Evolutionary conservation across 805 yeast species (phyloP).

Genomic region (Nakazawaea siamensis): DNA sequence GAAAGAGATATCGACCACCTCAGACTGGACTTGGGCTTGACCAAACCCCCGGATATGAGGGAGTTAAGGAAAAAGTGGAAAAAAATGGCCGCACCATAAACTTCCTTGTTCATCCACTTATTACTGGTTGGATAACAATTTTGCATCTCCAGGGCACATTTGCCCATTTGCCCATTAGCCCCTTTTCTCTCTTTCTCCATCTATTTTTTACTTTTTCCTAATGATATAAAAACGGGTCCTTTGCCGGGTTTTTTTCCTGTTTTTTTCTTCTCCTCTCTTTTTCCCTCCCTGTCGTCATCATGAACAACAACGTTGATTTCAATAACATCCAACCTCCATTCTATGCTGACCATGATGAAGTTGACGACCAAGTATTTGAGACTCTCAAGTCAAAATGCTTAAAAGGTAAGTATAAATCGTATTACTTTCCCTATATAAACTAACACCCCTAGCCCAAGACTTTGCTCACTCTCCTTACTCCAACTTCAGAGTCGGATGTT

Average conservation of each 20-base stretch:
- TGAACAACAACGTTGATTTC: not conserved
- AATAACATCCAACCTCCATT: conserved; percentile 9
- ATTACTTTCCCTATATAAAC: not conserved
- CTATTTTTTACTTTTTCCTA: too few species aligned
- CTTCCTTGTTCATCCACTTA: too few species aligned
- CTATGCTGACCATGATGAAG: conserved; percentile 9
- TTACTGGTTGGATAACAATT: too few species aligned
- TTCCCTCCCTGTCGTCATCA: too few species aligned
- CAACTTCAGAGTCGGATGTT: conserved; percentile 79
- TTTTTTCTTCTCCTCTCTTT: too few species aligned
- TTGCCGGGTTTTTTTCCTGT: too few species aligned
- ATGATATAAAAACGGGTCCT: too few species aligned
- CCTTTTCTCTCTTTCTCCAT: too few species aligned
- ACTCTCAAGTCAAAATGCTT: conserved; percentile 14
- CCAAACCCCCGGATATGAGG: conserved; percentile 74
- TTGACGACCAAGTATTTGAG: conserved; percentile 7
- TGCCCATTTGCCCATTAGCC: too few species aligned
- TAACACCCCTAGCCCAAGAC: conserved; percentile 32
- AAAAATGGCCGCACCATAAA: too few species aligned
- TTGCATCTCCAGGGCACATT: too few species aligned
- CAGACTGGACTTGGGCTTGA: conserved; percentile 64
- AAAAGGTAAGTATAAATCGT: conserved; percentile 8
- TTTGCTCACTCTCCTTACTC: conserved; percentile 66
- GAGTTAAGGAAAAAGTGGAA: conserved; percentile 41
- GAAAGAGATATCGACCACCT: conserved; percentile 67